phyloP scores from a whole-genome alignment of 495 filamentous ascomycete genomes.

The Penicillium diatomitis region DNA sequence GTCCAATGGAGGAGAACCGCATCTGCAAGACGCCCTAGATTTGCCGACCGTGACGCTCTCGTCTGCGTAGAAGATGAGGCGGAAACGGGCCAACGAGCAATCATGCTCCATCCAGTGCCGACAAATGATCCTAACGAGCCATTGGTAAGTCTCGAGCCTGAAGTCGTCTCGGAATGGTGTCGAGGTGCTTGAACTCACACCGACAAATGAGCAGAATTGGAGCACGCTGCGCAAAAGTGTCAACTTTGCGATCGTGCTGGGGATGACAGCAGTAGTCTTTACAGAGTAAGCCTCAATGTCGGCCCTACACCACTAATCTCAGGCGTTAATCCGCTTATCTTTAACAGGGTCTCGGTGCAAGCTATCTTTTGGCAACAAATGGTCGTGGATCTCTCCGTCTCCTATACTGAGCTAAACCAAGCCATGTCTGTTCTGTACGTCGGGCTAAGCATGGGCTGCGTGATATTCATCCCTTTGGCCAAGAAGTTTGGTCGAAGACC shows the following conservation, averaged over 20 bases:
- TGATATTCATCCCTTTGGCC: constrained; percentile 26
- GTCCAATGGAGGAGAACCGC: no score
- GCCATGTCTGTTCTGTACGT: constrained; percentile 27
- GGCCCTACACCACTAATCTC: no score
- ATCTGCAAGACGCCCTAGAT: not conserved
- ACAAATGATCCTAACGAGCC: constrained; percentile 28
- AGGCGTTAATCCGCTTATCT: not conserved
- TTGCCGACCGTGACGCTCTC: not conserved
- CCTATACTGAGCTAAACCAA: constrained; percentile 19
- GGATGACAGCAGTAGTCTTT: constrained; percentile 24
- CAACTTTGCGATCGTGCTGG: constrained; percentile 25
- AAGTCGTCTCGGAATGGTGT: no score
- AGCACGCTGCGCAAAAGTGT: constrained; percentile 19
- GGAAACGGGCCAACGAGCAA: constrained; percentile 6
- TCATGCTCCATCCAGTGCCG: constrained; percentile 24
- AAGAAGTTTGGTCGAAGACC: constrained; percentile 28
- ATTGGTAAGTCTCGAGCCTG: constrained; percentile 10
- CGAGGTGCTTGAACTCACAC: no score
- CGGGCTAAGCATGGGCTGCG: constrained; percentile 22
- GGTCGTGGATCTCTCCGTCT: constrained; percentile 20
- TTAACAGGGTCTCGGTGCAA: constrained; percentile 22
- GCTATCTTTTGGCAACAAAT: constrained; percentile 30
- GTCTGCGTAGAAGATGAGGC: constrained; percentile 10
- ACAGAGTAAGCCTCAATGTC: constrained; percentile 15
- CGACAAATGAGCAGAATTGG: constrained; percentile 21